Base-by-base conservation (phyloP, 441 rosid species). In the Syzygium syzygioides region DNA sequence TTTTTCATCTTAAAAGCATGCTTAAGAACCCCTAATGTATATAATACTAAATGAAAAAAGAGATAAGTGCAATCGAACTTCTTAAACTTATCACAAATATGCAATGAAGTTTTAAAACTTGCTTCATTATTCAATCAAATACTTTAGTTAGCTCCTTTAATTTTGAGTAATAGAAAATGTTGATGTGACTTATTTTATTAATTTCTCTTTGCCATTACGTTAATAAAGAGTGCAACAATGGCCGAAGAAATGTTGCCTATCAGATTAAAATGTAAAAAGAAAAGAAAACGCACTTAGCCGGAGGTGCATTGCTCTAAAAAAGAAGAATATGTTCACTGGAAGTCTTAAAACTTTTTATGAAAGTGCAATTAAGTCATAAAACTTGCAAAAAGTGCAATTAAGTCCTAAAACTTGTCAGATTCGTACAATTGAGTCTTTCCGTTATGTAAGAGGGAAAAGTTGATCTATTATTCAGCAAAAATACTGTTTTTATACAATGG, bases 91-190 rank as follows among this genome's bases (percentile, higher is more conserved):
- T 64, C 68, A 62, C 34, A 0, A 64, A 64, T 15, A 64, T 4
- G 37, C 1, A 17, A 0, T 1, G 3, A 17, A 30, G 3, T 17
- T 2, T 3, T 10, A 4, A 32, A 68, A 34, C 28, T 34, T 37
- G 7, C 37, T 41, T 0, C 0, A 20, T 19, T 71, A 71, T 5
- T 50, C 12, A 20, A 11, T 10, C 28, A 20, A 71, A 37, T 37
- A 37, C 15, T 71, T 37, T 0, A 34, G 45, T 71, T 34, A 11
- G 50, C 3, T 34, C 1, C 7, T 0, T 34, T 71, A 37, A 34
- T 19, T 71, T 71, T 71, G 80, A 71, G 48, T 37, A 37, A 71
- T 34, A 9, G 23, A 71, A 41, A 37, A 71, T 71, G 15, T 2
- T 1, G 8, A 3, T 3, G 50, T 20, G 80, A 71, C 50, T 71